Evolutionary conservation across 208 protist genomes (phyloP), one percentile per base, ranked within the genome.

Genomic region (Naegleria lovaniensis): DNA sequence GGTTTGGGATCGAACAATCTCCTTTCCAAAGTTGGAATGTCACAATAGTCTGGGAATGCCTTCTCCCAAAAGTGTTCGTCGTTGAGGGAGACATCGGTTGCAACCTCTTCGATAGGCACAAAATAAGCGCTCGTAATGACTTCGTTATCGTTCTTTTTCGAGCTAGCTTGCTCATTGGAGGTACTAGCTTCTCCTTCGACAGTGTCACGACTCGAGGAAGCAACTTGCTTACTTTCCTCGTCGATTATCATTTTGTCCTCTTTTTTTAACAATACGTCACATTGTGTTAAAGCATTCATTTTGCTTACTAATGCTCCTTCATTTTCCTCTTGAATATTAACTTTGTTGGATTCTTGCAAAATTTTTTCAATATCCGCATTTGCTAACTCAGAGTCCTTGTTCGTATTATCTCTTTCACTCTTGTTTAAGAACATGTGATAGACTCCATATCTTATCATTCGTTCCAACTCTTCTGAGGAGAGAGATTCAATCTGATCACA

Each of bases 51-150:
- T 13, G 84, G 84, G 36, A 88, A 58, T 36, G 41, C 22, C n/a
- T 88, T 88, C 36, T 88, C 84, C 84, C 84, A 88, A 88, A 88
- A 88, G 39, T 88, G 51, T 39, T 52, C 41, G 38, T 58, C 84
- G 38, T 88, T 29, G 5, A 52, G 36, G 38, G 39, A 19, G 38
- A 55, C n/a, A n/a, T 48, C 19, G 0, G 11, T 19, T 7, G 43
- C 7, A 85, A 22, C 79, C 3, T 51, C 41, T 15, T 38, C 84
- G n/a, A 48, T 43, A 5, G 39, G 6, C 38, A 19, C 6, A 39
- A 88, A 88, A 36, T 88, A 88, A 22, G 55, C 19, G 58, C 41
- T 58, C 6, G 5, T 58, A 33, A 88, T 38, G 9, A 48, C 22
- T 22, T 58, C 84, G 3, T 22, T 55, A 5, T 16, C 19, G 5